Conservation (phyloP, 139 green algal species). For the Gonium pectorale region DNA sequence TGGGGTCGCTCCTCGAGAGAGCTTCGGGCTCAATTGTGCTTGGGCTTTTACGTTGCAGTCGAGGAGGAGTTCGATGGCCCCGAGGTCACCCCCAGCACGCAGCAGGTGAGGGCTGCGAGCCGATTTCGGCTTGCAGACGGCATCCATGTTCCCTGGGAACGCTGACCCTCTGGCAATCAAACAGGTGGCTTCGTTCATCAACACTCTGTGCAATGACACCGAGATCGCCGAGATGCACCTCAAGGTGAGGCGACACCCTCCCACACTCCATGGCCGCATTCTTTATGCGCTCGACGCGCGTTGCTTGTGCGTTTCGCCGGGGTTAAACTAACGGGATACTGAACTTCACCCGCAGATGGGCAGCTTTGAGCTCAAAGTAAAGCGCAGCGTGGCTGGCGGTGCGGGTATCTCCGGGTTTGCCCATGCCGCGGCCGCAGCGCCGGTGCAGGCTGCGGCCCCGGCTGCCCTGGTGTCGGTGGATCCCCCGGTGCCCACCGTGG, state of each 20-base stretch:
- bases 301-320: no score
- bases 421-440: constrained; percentile 5
- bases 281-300: no score
- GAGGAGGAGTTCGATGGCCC: constrained; percentile 53
- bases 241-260: constrained; percentile 72
- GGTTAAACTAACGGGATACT: no score
- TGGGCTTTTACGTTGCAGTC: constrained; percentile 30
- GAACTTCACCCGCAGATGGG: constrained; percentile 84
- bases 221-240: constrained; percentile 89
- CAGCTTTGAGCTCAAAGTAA: constrained; percentile 80
- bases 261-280: no score
- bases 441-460: constrained; percentile 16
- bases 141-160: no score
- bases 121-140: no score
- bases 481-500: constrained; percentile 6
- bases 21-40: background rate
- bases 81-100: constrained; percentile 53
- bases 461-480: constrained; percentile 12
- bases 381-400: constrained; percentile 61
- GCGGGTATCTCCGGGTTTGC: constrained; percentile 3
- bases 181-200: constrained; percentile 83
- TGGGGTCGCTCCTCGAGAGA: no score
- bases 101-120: constrained; percentile 51
- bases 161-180: background rate
- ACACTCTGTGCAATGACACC: constrained; percentile 83